Percentiles rank a stretch among this genome's conserved stretches.
Evolutionary conservation across 2,329 filamentous ascomycete species (phyloP).

Genomic region (Lasiodiplodia hormozganensis): DNA sequence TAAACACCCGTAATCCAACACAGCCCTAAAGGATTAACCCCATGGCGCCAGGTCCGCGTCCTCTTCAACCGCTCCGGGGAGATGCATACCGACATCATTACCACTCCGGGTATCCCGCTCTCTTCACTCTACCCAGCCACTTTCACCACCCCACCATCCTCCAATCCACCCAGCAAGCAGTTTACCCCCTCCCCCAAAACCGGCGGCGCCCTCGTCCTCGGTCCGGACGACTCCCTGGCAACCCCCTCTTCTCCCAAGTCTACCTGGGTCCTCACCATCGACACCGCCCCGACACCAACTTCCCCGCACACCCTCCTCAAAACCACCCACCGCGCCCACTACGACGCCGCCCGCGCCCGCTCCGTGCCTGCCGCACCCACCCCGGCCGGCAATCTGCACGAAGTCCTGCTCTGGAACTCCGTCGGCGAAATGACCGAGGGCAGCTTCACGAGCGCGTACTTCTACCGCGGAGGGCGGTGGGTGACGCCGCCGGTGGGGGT

Average conservation of each 20-base stretch:
- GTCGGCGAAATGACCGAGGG: constrained; percentile 81
- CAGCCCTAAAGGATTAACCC: background rate
- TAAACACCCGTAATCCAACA: constrained; percentile 23
- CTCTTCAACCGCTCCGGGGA: constrained; percentile 53
- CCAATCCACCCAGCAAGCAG: constrained; percentile 31
- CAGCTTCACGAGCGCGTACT: constrained; percentile 81
- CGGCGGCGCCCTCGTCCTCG: constrained; percentile 44
- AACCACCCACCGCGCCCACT: constrained; percentile 76
- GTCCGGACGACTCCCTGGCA: constrained; percentile 39
- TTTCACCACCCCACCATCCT: constrained; percentile 54
- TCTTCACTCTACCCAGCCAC: constrained; percentile 64
- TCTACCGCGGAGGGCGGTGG: constrained; percentile 76
- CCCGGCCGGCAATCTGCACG: constrained; percentile 46
- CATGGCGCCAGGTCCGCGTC: constrained; percentile 59
- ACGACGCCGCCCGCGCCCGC: constrained; percentile 72
- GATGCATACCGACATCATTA: constrained; percentile 47
- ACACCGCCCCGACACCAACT: constrained; percentile 57
- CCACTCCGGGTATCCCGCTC: constrained; percentile 52
- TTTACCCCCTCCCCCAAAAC: constrained; percentile 45
- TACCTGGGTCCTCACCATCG: constrained; percentile 60
- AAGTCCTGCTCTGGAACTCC: constrained; percentile 77
- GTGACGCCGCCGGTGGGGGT: constrained; percentile 70
- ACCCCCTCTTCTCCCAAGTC: constrained; percentile 30
- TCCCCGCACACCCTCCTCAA: constrained; percentile 83
- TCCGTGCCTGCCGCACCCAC: constrained; percentile 58